A percentile compares a stretch with the other conserved stretches of the same genome.
phyloP scores from a whole-genome alignment of 208 protist species.

The Crithidia expoeki region DNA sequence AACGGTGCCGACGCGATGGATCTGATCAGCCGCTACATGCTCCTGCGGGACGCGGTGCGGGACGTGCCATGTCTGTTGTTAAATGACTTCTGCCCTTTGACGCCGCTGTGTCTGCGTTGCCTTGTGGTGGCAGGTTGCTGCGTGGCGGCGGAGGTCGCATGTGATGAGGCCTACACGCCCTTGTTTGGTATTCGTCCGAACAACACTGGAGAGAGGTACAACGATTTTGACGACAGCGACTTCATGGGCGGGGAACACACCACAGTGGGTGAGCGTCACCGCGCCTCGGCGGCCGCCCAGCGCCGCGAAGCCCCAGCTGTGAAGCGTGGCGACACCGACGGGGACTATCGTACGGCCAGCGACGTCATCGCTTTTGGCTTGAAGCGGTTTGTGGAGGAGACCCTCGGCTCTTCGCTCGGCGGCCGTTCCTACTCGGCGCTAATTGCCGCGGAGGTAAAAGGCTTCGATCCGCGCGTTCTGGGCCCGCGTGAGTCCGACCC shows the following conservation, averaged over 20 bases:
- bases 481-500: slow-evolving; percentile 16
- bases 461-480: slow-evolving; percentile 38
- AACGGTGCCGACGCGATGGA: slow-evolving; percentile 46
- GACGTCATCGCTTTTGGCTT: slow-evolving; percentile 47
- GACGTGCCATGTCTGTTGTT: slow-evolving; percentile 60
- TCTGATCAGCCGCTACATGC: slow-evolving; percentile 30
- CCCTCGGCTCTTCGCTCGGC: slow-evolving; percentile 33
- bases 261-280: slow-evolving; percentile 4
- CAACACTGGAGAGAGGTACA: slow-evolving; percentile 4
- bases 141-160: slow-evolving; percentile 66
- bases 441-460: slow-evolving; percentile 49
- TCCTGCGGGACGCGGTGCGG: slow-evolving; percentile 46
- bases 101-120: slow-evolving; percentile 45
- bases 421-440: slow-evolving; percentile 53
- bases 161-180: slow-evolving; percentile 40
- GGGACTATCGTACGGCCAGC: slow-evolving; percentile 10
- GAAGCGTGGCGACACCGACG: neutral
- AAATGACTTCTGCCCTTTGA: slow-evolving; percentile 53
- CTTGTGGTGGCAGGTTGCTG: slow-evolving; percentile 55
- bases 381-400: slow-evolving; percentile 42
- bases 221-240: neutral
- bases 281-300: slow-evolving; percentile 8
- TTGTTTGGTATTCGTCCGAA: slow-evolving; percentile 41
- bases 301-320: neutral
- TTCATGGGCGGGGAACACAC: neutral